Evolutionary conservation across 371 early-diverging fungal genomes (phyloP), one percentile per base, ranked within the genome.

Genomic region (Mortierella sp.): DNA sequence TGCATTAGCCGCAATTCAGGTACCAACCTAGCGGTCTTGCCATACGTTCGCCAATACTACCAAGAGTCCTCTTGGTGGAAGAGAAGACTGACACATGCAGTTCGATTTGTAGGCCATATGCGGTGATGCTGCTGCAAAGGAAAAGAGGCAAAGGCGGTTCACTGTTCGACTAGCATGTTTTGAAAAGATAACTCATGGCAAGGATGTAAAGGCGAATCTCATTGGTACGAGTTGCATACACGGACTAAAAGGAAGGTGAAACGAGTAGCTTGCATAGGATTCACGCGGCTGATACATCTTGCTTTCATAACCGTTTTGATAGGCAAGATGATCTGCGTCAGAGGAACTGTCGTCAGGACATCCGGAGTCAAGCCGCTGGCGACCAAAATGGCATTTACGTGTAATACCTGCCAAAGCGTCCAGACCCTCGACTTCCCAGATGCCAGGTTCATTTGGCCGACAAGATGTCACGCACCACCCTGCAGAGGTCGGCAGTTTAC

Each of bases 401-500:
- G 89, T 64, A 68, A 66, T 19, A 64, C 59, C 4, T 88, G 89
- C 52, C 56, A 76, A 8, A 49, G 47, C 1, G 63, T 56, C 14
- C 83, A 85, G 63, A 75, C 73, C 14, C 47, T 89, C 17, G 65
- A 63, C 5, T 76, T 86, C 41, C 50, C 61, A 11, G 85, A 86
- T 44, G 86, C 87, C 14, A 82, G 82, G 46, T 86, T 68, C 46
- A 43, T 60, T 11, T 52, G 57, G 17, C 86, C 87, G 12, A 60
- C 76, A 15, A 78, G 58, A 41, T 89, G 89, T 53, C 28, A 48
- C 21, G 72, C 60, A 21, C 54, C 49, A 27, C 86, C 85, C 9
- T 89, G 88, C 67, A 79, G 79, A 23, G 62, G 82, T 34, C 63
- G 58, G 30, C 69, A 84, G 37, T 88, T 89, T 60, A 50, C 71